phyloP scores from a whole-genome alignment of 148 eudicot species.

The Dysphania ambrosioides region DNA sequence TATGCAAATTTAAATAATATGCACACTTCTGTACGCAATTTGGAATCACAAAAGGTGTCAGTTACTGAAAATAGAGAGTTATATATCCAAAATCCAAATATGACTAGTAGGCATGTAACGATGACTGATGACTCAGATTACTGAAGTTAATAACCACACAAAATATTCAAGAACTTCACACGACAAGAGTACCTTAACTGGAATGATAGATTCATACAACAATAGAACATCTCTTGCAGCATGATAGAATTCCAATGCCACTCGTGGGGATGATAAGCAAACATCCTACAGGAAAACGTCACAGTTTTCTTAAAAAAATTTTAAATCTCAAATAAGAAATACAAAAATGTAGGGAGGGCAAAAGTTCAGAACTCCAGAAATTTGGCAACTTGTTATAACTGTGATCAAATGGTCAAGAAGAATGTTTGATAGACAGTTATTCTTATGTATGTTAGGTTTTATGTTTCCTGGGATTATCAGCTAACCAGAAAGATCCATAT shows the following conservation, averaged over 20 bases:
- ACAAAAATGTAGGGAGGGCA: background rate
- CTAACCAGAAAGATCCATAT: background rate
- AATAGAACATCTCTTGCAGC: constrained; percentile 86
- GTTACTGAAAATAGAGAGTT: background rate
- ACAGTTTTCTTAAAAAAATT: constrained; percentile 11
- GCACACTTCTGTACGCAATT: background rate
- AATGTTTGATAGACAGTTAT: background rate
- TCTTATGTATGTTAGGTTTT: background rate
- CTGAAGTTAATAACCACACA: background rate
- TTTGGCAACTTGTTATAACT: background rate
- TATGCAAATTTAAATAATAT: background rate
- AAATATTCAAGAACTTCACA: background rate
- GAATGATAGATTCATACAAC: constrained; percentile 83
- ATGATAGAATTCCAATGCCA: constrained; percentile 80
- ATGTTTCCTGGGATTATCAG: background rate
- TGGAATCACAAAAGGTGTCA: background rate
- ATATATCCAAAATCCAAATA: background rate
- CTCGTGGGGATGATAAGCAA: constrained; percentile 82
- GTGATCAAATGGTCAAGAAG: background rate
- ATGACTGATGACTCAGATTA: no score
- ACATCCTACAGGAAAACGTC: constrained; percentile 82
- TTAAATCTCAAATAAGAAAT: constrained; percentile 6
- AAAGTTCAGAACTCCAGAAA: background rate
- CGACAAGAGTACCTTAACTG: constrained; percentile 79
- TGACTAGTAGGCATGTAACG: no score